Percentiles rank a stretch among this genome's conserved stretches.
phyloP scores from a whole-genome alignment of 2,329 filamentous ascomycete genomes.

The Penicillium frequentans region DNA sequence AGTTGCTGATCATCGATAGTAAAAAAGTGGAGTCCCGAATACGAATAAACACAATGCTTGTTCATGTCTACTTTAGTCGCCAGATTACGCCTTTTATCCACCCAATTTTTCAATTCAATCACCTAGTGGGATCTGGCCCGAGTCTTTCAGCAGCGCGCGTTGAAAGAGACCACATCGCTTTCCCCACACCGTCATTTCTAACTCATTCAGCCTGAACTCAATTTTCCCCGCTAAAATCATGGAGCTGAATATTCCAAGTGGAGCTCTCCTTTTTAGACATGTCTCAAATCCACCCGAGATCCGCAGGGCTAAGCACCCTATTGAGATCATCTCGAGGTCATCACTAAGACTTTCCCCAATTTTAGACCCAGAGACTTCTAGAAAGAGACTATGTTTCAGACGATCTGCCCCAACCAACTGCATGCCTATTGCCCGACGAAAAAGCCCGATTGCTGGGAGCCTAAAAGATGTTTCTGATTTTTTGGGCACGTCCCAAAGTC shows the following conservation, averaged over 20 bases:
- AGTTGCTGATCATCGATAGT: not conserved
- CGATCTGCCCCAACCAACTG: constrained; percentile 2
- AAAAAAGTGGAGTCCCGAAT: not conserved
- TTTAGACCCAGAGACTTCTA: not conserved
- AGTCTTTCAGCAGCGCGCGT: too few relatives aligned
- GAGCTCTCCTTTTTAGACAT: not conserved
- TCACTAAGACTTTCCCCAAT: not conserved
- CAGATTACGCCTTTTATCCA: too few relatives aligned
- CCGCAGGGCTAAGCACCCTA: not conserved
- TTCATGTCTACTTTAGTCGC: not conserved
- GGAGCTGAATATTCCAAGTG: not conserved
- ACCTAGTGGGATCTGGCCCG: too few relatives aligned
- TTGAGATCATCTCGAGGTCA: not conserved
- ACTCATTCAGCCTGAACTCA: not conserved
- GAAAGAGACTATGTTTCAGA: constrained; percentile 7
- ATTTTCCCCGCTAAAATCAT: not conserved
- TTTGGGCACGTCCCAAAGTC: not conserved
- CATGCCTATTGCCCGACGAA: not conserved
- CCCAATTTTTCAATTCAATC: too few relatives aligned
- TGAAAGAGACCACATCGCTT: not conserved
- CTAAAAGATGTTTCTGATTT: not conserved
- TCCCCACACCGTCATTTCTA: not conserved
- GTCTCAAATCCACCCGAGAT: not conserved
- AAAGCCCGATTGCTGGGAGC: not conserved
- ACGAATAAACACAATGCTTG: not conserved